Evolutionary conservation across 495 filamentous ascomycete species (phyloP).

Genomic region (Neurospora tetrasperma): DNA sequence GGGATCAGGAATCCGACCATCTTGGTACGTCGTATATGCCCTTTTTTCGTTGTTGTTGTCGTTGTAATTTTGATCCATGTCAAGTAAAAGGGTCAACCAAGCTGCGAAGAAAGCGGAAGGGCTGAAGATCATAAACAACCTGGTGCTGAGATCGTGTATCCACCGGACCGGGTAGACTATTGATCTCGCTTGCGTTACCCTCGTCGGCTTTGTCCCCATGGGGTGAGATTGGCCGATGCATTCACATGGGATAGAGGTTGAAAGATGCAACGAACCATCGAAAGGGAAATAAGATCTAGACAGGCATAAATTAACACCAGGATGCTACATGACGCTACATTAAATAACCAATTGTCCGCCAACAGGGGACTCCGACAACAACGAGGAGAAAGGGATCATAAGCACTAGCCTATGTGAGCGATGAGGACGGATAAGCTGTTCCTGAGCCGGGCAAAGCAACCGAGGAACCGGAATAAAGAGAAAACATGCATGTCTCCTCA

Average conservation of each 20-base stretch:
- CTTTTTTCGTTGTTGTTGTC: neutral
- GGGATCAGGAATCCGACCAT: constrained; percentile 14
- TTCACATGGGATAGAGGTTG: neutral
- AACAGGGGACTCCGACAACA: neutral
- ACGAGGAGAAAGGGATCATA: neutral
- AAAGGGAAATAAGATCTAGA: neutral
- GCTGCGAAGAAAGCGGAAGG: neutral
- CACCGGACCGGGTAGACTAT: neutral
- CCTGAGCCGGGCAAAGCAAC: neutral
- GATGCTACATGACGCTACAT: neutral
- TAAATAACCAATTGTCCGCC: neutral
- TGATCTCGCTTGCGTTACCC: neutral
- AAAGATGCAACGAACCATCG: neutral
- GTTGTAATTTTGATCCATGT: neutral
- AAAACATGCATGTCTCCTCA: neutral
- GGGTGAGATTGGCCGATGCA: neutral
- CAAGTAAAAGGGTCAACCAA: neutral
- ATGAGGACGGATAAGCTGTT: neutral
- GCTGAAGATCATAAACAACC: neutral
- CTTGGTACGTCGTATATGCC: neutral
- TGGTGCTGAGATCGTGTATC: neutral
- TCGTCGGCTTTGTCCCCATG: neutral
- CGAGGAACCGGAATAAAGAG: neutral
- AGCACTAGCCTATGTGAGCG: neutral
- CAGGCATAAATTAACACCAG: neutral